Percentiles rank a stretch among this genome's conserved stretches.
These are phyloP conservation scores for Wallacemonas sp. DNA, from an alignment of 208 protist genomes.

Conservation along the genomic window DNA sequence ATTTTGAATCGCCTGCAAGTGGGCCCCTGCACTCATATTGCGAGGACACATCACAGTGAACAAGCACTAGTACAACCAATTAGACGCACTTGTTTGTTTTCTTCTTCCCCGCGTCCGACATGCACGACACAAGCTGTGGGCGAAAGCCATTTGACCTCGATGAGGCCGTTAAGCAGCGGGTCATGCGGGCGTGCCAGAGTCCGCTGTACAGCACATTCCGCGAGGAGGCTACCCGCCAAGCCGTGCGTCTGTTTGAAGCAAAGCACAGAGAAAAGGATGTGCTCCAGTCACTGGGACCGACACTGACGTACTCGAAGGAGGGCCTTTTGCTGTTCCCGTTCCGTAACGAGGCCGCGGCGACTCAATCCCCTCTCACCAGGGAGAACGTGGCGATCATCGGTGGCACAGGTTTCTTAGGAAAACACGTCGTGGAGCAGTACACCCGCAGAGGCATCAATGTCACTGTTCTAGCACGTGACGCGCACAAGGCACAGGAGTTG, in stretches of 20 bases:
- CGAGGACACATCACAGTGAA: background rate
- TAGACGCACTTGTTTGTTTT: background rate
- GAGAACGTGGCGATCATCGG: constrained; percentile 52
- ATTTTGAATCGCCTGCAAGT: too few species aligned
- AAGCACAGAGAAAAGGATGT: background rate
- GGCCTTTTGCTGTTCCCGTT: constrained; percentile 42
- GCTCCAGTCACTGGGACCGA: background rate
- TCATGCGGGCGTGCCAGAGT: constrained; percentile 40
- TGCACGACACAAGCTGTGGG: background rate
- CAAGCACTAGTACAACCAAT: background rate
- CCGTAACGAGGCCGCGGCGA: constrained; percentile 22
- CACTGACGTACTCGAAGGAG: constrained; percentile 16
- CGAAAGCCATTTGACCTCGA: constrained; percentile 25
- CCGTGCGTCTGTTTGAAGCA: constrained; percentile 18
- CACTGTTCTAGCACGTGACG: constrained; percentile 42
- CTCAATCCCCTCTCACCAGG: background rate
- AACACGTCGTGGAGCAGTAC: constrained; percentile 71
- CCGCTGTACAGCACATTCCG: constrained; percentile 64
- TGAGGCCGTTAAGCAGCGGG: constrained; percentile 32
- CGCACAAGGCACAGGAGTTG: constrained; percentile 40
- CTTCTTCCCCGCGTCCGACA: background rate
- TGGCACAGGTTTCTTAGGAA: constrained; percentile 40
- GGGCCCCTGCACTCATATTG: too few species aligned
- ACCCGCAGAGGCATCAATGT: constrained; percentile 61
- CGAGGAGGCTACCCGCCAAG: constrained; percentile 65